Base-by-base conservation (phyloP, 345 rosid species). In the Hevea brasiliensis region DNA sequence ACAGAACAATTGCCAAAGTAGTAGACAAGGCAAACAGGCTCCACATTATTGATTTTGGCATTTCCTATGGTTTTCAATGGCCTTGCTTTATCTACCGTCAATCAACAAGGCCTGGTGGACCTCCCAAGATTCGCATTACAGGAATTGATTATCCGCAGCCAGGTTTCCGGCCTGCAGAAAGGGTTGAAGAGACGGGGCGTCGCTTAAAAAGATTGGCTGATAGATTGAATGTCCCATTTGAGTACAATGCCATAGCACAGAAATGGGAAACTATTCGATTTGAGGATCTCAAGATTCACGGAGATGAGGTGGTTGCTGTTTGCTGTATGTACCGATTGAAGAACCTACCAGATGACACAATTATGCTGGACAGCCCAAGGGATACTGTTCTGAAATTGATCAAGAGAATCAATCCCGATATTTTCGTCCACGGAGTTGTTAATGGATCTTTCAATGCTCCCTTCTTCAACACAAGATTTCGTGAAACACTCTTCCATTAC, bases 21-120 rank as follows among this genome's bases (percentile, higher is more conserved):
- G 80, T 85, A 11, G 81, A 81, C 63, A 79, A 84, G 41, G 84
- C 85, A 48, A 65, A 77, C 37, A 81, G 77, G 72, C 80, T 89
- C 32, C 93, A 89, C 73, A 81, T 89, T 24, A 75, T 89, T 65
- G 88, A 89, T 77, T 89, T 89, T 21, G 93, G 93, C 40, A 80
- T 87, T 73, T 65, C 73, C 24, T 87, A 89, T 60, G 90, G 89
- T 54, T 85, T 89, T 63, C 93, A 85, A 29, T 89, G 93, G 93
- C 90, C 93, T 61, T 76, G 85, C 79, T 74, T 89, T 58, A 85
- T 89, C 50, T 68, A 77, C 8, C 86, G 69, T 35, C 88, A 85
- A 68, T 84, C 93, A 18, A 68, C 83, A 32, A 78, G 81, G 67
- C 72, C 64, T 21, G 79, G 81, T n/a, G 93, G 93, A 60, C 83